These are phyloP conservation scores for Talaromyces nanjingensis DNA, from an alignment of 495 filamentous ascomycete species.

Conservation along the genomic window DNA sequence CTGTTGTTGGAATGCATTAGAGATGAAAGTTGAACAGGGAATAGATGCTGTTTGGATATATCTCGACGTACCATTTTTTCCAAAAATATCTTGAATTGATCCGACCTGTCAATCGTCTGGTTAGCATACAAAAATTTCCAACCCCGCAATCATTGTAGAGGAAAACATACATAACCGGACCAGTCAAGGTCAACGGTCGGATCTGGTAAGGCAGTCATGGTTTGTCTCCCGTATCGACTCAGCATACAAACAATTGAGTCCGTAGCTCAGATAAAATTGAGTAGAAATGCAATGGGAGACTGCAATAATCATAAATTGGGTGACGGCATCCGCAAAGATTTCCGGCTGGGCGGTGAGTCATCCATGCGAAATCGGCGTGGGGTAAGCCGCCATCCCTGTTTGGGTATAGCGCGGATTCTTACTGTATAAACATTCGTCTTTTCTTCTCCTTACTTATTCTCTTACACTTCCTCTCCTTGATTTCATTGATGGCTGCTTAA, in stretches of 20 bases:
- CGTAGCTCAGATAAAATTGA: not conserved
- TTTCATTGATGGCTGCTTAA: too few species aligned
- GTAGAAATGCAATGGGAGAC: not conserved
- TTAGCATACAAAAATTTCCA: not conserved
- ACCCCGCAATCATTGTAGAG: not conserved
- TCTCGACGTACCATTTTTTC: not conserved
- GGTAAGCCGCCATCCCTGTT: not conserved
- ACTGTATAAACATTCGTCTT: too few species aligned
- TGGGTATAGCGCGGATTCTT: not conserved
- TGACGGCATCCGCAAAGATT: conserved; percentile 1
- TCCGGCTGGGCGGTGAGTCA: conserved; percentile 8
- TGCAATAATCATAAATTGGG: not conserved
- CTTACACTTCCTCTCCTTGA: too few species aligned
- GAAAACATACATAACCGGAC: conserved; percentile 51
- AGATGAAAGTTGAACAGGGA: conserved; percentile 9
- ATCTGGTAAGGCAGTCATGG: conserved; percentile 42
- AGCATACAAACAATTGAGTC: conserved; percentile 2
- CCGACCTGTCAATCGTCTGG: not conserved
- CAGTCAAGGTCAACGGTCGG: conserved; percentile 74
- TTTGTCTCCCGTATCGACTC: not conserved
- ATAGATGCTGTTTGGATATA: not conserved
- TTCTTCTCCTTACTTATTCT: not conserved
- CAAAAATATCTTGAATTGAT: conserved; percentile 75
- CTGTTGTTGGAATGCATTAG: conserved; percentile 44
- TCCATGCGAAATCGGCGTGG: conserved; percentile 9